phyloP scores from a whole-genome alignment of 257 asterid species.

The Nicotiana sylvestris region DNA sequence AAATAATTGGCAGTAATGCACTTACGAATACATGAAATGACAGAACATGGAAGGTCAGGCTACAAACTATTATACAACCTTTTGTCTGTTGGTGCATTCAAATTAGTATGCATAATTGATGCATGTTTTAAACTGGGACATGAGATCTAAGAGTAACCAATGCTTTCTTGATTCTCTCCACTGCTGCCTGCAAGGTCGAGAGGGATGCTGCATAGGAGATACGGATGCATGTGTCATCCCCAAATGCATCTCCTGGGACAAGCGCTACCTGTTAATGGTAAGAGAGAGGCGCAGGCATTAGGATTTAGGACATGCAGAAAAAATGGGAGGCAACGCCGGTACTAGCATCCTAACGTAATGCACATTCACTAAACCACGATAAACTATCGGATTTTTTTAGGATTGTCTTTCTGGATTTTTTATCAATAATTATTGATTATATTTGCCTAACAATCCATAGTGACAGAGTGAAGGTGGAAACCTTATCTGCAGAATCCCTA shows the following conservation, averaged over 20 bases:
- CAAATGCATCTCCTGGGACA: conserved; percentile 92
- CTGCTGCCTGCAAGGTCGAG: conserved; percentile 60
- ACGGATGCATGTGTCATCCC: conserved; percentile 86
- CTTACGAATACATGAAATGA: neutral
- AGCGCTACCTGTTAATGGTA: conserved; percentile 63
- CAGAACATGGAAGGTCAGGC: neutral
- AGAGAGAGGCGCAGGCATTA: neutral
- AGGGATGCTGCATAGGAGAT: conserved; percentile 84
- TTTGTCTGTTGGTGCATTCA: neutral
- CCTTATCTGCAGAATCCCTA: neutral
- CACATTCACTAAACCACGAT: neutral
- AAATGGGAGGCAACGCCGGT: neutral
- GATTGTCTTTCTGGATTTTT: neutral
- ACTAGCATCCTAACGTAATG: neutral
- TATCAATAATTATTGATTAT: neutral
- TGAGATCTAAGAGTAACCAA: conserved; percentile 45
- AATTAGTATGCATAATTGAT: neutral
- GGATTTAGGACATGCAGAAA: neutral
- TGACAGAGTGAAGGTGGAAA: neutral
- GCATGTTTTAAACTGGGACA: conserved; percentile 30
- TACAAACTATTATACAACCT: neutral
- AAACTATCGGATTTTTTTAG: neutral
- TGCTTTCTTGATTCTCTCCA: conserved; percentile 63
- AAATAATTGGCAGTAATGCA: neutral
- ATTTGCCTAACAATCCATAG: neutral